Base-by-base conservation (phyloP, 495 filamentous ascomycete species). In the Hyphodiscus hymeniophilus region DNA sequence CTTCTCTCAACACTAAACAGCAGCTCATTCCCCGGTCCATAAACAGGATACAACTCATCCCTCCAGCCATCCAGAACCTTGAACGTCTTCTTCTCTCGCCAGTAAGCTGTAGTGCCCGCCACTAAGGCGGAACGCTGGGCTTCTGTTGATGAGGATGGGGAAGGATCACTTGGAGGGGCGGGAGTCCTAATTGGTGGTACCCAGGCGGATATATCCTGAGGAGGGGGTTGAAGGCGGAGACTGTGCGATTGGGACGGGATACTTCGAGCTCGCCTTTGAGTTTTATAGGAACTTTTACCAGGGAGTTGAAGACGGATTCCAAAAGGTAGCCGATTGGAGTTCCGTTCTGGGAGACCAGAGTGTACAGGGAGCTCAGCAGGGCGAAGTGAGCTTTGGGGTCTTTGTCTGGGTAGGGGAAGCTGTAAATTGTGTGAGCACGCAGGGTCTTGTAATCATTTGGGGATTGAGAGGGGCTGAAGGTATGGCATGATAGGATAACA, bases 41-140 rank as follows among this genome's bases (percentile, higher is more conserved):
- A 92, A 12, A 96, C 76, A 0, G 88, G 78, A 67, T 95, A 99
- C 26, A 83, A 66, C 67, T 99, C 92, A 54, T 90, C 67, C 32
- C 94, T 74, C 92, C 92, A 99, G 50, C 88, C 87, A 13, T 68
- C 70, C 23, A 96, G 72, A 1, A 94, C 65, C 38, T 76, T 66
- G 61, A 97, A 97, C 0, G 68, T 74, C 12, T 71, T 62, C 20
- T 74, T 72, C 22, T 74, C 64, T 23, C 80, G 79, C 69, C 87
- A 87, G 54, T 80, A 74, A 1, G 64, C 58, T 26, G 81, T 72
- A 3, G 85, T 81, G 31, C 64, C 56, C 0, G 67, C 73, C 3
- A 94, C 72, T 18, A 74, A 65, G 2, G 63, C 60, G 38, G 72
- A 84, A 53, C 90, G 81, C 50, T 77, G 74, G 31, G 63, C 63